Evolutionary conservation across 2,329 filamentous ascomycete species (phyloP).

Genomic region (Aspergillus unguis): DNA sequence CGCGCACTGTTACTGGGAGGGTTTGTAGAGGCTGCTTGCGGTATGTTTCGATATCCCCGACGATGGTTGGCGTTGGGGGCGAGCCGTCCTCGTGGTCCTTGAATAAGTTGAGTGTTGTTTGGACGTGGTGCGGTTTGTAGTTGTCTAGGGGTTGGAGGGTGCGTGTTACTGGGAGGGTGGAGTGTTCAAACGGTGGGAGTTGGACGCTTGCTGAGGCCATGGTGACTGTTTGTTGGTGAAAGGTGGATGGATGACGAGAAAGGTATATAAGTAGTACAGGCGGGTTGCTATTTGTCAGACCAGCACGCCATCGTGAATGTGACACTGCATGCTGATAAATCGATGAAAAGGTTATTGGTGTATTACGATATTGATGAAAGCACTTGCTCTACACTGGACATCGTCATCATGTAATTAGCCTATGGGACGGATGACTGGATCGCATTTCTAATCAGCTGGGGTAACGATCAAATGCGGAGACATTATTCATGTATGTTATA

Average conservation of each 20-base stretch:
- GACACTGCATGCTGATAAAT: slow-evolving; percentile 31
- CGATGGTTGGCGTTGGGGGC: slow-evolving; percentile 40
- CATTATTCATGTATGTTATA: too few species aligned
- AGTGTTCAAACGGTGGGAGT: slow-evolving; percentile 11
- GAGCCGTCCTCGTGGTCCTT: slow-evolving; percentile 44
- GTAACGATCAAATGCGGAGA: not conserved
- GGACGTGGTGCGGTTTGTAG: slow-evolving; percentile 34
- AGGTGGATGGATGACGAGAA: not conserved
- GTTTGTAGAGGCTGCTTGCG: slow-evolving; percentile 37
- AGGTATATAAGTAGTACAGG: not conserved
- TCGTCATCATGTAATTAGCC: too few species aligned
- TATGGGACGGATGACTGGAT: too few species aligned
- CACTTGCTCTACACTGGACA: not conserved
- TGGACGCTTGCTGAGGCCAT: slow-evolving; percentile 35
- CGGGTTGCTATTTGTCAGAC: slow-evolving; percentile 29
- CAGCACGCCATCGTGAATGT: slow-evolving; percentile 31
- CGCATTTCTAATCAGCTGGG: slow-evolving; percentile 2
- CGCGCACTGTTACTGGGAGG: slow-evolving; percentile 39
- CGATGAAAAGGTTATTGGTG: slow-evolving; percentile 2
- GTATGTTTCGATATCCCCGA: slow-evolving; percentile 40
- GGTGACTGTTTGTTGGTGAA: not conserved
- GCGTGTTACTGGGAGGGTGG: slow-evolving; percentile 14
- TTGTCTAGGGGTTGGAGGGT: slow-evolving; percentile 10
- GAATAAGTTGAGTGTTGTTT: slow-evolving; percentile 47
- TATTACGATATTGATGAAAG: not conserved